These are phyloP conservation scores for Aspergillus baeticus DNA, from an alignment of 495 filamentous ascomycete species.

Conservation along the genomic window DNA sequence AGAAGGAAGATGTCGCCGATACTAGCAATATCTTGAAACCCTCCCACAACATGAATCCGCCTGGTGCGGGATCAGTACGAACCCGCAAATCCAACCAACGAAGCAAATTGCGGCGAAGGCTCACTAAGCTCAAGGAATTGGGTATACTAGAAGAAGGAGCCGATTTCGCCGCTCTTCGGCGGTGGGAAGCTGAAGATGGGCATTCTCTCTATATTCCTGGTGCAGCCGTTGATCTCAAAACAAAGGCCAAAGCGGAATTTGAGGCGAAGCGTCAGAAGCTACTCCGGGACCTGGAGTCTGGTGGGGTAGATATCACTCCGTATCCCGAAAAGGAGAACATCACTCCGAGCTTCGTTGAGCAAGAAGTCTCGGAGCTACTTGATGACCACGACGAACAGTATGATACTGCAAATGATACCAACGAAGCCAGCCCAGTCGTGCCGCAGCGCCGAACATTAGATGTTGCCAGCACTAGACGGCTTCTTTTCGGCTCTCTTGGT, in stretches of 20 bases:
- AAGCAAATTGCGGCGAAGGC: slow-evolving; percentile 43
- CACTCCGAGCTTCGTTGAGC: slow-evolving; percentile 16
- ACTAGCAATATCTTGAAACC: slow-evolving; percentile 15
- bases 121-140: slow-evolving; percentile 49
- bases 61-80: slow-evolving; percentile 42
- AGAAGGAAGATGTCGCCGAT: slow-evolving; percentile 6
- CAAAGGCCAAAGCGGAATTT: slow-evolving; percentile 37
- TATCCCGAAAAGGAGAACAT: slow-evolving; percentile 37
- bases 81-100: slow-evolving; percentile 58
- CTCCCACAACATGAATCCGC: slow-evolving; percentile 23
- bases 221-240: slow-evolving; percentile 18
- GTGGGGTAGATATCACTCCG: slow-evolving; percentile 49
- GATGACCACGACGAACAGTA: slow-evolving; percentile 23
- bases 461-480: slow-evolving; percentile 59
- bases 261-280: slow-evolving; percentile 52
- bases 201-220: slow-evolving; percentile 26
- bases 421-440: slow-evolving; percentile 19
- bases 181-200: slow-evolving; percentile 33
- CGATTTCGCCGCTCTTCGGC: slow-evolving; percentile 44
- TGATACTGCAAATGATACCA: slow-evolving; percentile 14
- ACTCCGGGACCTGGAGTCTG: slow-evolving; percentile 48
- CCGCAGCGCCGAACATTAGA: slow-evolving; percentile 54
- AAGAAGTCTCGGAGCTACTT: slow-evolving; percentile 5
- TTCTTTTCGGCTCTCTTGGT: slow-evolving; percentile 74
- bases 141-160: slow-evolving; percentile 49